Base-by-base conservation (phyloP, 208 protist genomes). In the Perkinsela sp. region DNA sequence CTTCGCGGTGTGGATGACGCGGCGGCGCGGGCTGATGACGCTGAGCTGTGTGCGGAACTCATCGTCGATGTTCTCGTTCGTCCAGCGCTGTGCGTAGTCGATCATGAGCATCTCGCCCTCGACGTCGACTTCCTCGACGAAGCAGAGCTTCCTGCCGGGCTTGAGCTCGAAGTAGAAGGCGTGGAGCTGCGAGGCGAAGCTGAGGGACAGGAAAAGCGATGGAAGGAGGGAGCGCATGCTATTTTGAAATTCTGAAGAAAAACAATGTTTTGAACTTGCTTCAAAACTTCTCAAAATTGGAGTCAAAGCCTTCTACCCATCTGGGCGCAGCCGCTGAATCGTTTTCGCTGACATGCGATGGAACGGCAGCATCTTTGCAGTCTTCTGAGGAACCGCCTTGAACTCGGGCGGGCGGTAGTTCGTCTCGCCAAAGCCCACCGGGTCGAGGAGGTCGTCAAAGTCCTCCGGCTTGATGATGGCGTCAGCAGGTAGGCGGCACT, bases 1-100 rank as follows among this genome's bases (percentile, higher is more conserved):
- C 40, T 57, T 57, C 40, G 40, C 40, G 40, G 40, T n/a, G 40
- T 57, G 40, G 22, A 57, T 57, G 40, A 57, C 40, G 40, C 40
- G 40, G 13, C 40, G 40, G 13, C 22, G 6, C 40, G 40, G 40
- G 40, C 13, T n/a, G 40, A 57, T 22, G 22, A 57, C 40, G 13
- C 22, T 6, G 40, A 57, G 6, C 40, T 57, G 40, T 22, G 40
- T 57, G 13, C 22, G 6, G 40, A 57, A 57, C 13, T 22, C 22
- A 22, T 57, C 40, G 13, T 57, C 40, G 40, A 22, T 22, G 13
- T 6, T 57, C 40, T 57, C 40, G 40, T 57, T 22, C 13, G 40
- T 57, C 40, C 40, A 57, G 13, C 40, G 40, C 40, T 57, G 40
- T 6, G 40, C 40, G 40, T 57, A 57, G 40, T 57, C 40, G 40